Evolutionary conservation across 1,284 basidiomycete genomes (phyloP).

Genomic region (Fomes fomentarius): DNA sequence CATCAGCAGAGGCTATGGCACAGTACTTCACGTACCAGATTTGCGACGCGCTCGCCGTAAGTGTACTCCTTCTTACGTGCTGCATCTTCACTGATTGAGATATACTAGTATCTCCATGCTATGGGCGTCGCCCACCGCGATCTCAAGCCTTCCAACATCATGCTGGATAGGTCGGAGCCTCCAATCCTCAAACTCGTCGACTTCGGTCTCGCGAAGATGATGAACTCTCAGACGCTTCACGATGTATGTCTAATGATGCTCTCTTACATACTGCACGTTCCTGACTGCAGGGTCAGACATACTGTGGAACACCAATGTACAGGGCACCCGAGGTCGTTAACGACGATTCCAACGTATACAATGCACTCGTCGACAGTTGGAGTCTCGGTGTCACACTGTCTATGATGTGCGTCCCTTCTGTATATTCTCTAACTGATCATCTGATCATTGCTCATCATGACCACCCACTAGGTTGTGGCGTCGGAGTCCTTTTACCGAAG

Average conservation of each 20-base stretch:
- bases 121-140: conserved; percentile 86
- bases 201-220: conserved; percentile 92
- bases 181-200: conserved; percentile 85
- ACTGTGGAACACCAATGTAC: conserved; percentile 1
- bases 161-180: conserved; percentile 57
- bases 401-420: neutral
- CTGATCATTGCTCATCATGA: too few species aligned
- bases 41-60: conserved; percentile 69
- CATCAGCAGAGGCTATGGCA: too few species aligned
- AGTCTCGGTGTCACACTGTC: conserved; percentile 1
- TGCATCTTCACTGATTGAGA: neutral
- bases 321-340: conserved; percentile 1
- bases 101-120: conserved; percentile 68
- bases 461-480: too few species aligned
- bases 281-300: neutral
- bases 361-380: conserved; percentile 4
- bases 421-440: too few species aligned
- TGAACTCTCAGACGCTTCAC: conserved; percentile 74
- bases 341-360: neutral
- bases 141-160: conserved; percentile 89
- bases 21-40: conserved; percentile 74
- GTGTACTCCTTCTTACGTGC: conserved; percentile 21
- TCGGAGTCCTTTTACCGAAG: too few species aligned
- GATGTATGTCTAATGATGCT: conserved; percentile 48
- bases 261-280: neutral